Conservation (phyloP, 257 asterid species). For the Rhazya stricta region DNA sequence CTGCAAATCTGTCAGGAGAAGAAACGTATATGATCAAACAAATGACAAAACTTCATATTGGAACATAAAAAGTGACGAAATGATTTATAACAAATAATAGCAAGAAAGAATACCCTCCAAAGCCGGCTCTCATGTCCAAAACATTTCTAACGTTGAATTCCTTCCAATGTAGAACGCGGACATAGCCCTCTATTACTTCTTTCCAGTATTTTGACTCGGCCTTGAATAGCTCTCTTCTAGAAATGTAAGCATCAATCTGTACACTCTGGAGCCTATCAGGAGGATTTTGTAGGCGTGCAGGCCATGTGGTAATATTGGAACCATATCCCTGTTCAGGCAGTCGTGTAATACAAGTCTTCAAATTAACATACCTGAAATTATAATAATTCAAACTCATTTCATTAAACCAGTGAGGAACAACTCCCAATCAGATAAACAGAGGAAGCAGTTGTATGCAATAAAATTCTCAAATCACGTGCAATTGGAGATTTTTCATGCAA, state of each 20-base stretch:
- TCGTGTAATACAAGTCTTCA: slow-evolving; percentile 80
- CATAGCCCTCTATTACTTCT: slow-evolving; percentile 62
- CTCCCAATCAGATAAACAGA: background rate
- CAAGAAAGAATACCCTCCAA: slow-evolving; percentile 63
- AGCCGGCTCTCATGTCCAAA: slow-evolving; percentile 96
- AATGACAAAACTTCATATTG: slow-evolving; percentile 13
- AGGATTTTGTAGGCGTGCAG: slow-evolving; percentile 74
- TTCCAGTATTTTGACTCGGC: slow-evolving; percentile 83
- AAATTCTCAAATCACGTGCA: background rate
- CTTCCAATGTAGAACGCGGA: slow-evolving; percentile 61
- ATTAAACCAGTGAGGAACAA: background rate
- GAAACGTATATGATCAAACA: background rate
- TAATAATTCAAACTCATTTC: slow-evolving; percentile 15
- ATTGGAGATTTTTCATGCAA: background rate
- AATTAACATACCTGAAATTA: slow-evolving; percentile 63
- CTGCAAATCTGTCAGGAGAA: slow-evolving; percentile 64
- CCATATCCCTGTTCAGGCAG: slow-evolving; percentile 80
- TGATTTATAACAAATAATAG: slow-evolving; percentile 5
- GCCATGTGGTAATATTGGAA: slow-evolving; percentile 73
- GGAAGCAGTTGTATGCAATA: background rate
- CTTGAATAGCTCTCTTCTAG: slow-evolving; percentile 73
- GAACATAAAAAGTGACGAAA: slow-evolving; percentile 6
- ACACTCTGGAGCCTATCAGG: slow-evolving; percentile 91
- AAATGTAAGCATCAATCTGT: slow-evolving; percentile 66
- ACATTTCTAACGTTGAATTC: slow-evolving; percentile 66